Evolutionary conservation across 2,329 filamentous ascomycete genomes (phyloP).

Genomic region (Parastagonospora nodorum): DNA sequence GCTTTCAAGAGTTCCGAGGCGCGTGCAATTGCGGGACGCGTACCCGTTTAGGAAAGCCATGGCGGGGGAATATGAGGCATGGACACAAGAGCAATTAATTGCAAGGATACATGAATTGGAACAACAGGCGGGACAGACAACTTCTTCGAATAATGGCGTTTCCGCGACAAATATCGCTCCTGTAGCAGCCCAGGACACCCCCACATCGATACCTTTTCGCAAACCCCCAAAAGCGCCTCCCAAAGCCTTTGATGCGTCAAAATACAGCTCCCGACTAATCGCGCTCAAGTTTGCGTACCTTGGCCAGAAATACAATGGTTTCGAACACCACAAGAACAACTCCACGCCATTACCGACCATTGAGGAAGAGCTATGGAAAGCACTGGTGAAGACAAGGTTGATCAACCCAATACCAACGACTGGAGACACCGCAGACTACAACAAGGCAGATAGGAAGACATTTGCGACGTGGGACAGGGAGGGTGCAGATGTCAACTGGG

Average conservation of each 20-base stretch:
- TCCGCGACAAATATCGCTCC: slow-evolving; percentile 2
- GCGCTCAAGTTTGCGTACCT: slow-evolving; percentile 94
- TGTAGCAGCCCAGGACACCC: background rate
- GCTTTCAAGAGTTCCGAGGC: slow-evolving; percentile 37
- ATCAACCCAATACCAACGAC: slow-evolving; percentile 56
- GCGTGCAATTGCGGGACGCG: slow-evolving; percentile 20
- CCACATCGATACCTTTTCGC: slow-evolving; percentile 21
- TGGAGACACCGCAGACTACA: slow-evolving; percentile 37
- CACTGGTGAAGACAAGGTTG: slow-evolving; percentile 77
- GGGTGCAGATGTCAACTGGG: slow-evolving; percentile 69
- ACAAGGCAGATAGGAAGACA: slow-evolving; percentile 28
- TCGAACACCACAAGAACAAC: slow-evolving; percentile 80
- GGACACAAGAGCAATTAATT: slow-evolving; percentile 43
- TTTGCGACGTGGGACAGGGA: slow-evolving; percentile 46
- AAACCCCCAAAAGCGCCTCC: slow-evolving; percentile 43
- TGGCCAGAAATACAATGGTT: slow-evolving; percentile 88
- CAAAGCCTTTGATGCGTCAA: slow-evolving; percentile 73
- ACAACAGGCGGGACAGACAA: slow-evolving; percentile 12
- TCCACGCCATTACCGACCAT: slow-evolving; percentile 75
- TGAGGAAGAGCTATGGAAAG: slow-evolving; percentile 93
- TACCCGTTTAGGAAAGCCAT: slow-evolving; percentile 21
- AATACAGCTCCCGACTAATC: slow-evolving; percentile 81
- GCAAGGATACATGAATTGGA: slow-evolving; percentile 41
- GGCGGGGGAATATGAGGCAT: slow-evolving; percentile 36
- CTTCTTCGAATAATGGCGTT: background rate